Evolutionary conservation across 768 basidiomycete genomes (phyloP).

Genomic region (Leucocoprinus leucothites): DNA sequence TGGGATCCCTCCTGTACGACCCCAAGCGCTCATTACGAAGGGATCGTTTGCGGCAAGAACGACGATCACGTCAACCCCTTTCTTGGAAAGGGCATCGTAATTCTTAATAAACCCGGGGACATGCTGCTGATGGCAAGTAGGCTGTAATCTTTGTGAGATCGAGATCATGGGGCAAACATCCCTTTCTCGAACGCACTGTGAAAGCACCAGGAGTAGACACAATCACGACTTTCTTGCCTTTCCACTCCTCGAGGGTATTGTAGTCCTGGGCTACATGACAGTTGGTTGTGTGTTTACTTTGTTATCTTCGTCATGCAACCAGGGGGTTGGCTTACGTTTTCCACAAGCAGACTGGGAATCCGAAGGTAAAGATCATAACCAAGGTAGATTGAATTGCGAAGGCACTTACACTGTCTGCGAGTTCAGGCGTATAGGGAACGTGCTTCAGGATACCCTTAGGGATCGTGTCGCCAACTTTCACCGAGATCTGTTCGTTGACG

Average conservation of each 20-base stretch:
- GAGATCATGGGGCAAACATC: constrained; percentile 18
- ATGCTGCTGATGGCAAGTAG: constrained; percentile 65
- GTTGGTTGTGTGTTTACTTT: neutral
- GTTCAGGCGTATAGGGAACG: constrained; percentile 58
- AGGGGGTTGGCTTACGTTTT: constrained; percentile 42
- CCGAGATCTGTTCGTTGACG: constrained; percentile 21
- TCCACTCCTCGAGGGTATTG: constrained; percentile 59
- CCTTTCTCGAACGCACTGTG: constrained; percentile 46
- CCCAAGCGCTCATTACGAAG: constrained; percentile 72
- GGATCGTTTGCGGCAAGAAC: constrained; percentile 79
- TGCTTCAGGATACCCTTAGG: constrained; percentile 40
- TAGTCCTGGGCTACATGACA: neutral
- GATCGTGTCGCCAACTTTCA: constrained; percentile 37
- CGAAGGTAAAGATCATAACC: neutral
- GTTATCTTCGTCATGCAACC: neutral
- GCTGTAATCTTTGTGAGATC: constrained; percentile 26
- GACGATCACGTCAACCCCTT: constrained; percentile 72
- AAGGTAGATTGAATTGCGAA: constrained; percentile 11
- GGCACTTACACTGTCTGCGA: constrained; percentile 56
- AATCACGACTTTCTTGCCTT: constrained; percentile 79
- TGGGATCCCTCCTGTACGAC: constrained; percentile 50
- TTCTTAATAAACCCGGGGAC: constrained; percentile 64
- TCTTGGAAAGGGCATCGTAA: constrained; percentile 66
- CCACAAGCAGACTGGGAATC: constrained; percentile 55
- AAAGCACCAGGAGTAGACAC: constrained; percentile 81